Evolutionary conservation across 1,284 basidiomycete genomes (phyloP), one percentile per base, ranked within the genome.

Genomic region (Vanrija pseudolonga): DNA sequence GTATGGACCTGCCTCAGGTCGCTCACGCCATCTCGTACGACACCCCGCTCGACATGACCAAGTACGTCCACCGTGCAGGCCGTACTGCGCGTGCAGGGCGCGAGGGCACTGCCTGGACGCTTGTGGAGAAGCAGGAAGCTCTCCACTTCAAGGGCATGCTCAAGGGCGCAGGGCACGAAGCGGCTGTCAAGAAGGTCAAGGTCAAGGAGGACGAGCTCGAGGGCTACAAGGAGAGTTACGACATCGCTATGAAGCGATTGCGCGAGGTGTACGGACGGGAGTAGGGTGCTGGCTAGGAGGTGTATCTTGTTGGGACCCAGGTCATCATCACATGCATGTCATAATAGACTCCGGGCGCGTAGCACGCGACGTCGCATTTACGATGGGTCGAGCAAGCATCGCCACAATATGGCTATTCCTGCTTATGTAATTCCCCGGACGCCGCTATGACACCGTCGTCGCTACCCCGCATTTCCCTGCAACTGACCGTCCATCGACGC

Each of bases 61-160:
- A 98, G 75, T 98, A 98, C 69, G 90, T 98, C 18, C 95, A 98
- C 73, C 86, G 95, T 45, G 93, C 93, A 0, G 95, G 95, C 18
- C 82, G 95, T 39, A 98, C 95, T 1, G 95, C 95, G 4, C 84
- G 95, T 56, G 95, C 95, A 2, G 92, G 92, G 1, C 81, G 88
- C 44, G 76, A 78, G 14, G 95, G 95, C 4, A 84, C 88, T 59
- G 92, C 92, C 0, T 98, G 93, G 93, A 90, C 88, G 3, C 77
- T 98, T 59, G 90, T 98, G 4, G 95, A 98, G 78, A 89, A 91
- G 69, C 94, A 96, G 73, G 94, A 97, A 89, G 90, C 90, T 22
- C 81, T 88, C 20, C 86, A 89, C 71, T 95, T 96, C 80, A 97
- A 97, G 74, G 77, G 78, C 6, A 89, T 96, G 82, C 76, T 95